Evolutionary conservation across 2,329 filamentous ascomycete genomes (phyloP).

Genomic region (Colletotrichum aenigma): DNA sequence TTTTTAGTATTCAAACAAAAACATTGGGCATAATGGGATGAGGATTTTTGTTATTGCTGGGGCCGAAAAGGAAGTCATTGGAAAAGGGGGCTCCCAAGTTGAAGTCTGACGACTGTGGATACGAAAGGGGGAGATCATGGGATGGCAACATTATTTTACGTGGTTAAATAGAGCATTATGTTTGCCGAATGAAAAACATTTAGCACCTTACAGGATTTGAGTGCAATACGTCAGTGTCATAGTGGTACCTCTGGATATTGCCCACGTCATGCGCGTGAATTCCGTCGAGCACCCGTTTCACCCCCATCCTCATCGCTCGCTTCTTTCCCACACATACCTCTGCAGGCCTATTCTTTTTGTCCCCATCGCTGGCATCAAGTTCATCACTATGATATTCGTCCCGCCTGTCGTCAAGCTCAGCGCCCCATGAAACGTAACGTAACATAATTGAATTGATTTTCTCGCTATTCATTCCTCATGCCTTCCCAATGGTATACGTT

Average conservation of each 20-base stretch:
- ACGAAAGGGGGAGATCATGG: background rate
- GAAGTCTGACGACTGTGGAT: background rate
- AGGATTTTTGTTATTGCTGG: background rate
- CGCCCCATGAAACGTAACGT: background rate
- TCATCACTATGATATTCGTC: background rate
- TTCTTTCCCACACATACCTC: background rate
- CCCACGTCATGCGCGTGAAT: background rate
- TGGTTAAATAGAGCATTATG: background rate
- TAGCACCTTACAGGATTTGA: background rate
- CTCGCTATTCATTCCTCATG: slow-evolving; percentile 10
- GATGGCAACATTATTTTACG: background rate
- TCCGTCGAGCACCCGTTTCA: background rate
- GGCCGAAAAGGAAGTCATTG: background rate
- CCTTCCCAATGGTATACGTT: slow-evolving; percentile 7
- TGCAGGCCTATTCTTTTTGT: background rate
- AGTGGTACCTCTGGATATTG: background rate
- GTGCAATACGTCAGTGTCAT: background rate
- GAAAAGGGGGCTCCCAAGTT: background rate
- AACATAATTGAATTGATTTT: background rate
- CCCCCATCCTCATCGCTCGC: background rate
- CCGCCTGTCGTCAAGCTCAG: background rate
- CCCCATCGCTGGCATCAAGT: background rate
- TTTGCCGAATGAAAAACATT: background rate
- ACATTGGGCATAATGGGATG: background rate
- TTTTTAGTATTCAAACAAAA: background rate